Conservation (phyloP, 768 basidiomycete species). For the Panaeolus cyanescens region DNA sequence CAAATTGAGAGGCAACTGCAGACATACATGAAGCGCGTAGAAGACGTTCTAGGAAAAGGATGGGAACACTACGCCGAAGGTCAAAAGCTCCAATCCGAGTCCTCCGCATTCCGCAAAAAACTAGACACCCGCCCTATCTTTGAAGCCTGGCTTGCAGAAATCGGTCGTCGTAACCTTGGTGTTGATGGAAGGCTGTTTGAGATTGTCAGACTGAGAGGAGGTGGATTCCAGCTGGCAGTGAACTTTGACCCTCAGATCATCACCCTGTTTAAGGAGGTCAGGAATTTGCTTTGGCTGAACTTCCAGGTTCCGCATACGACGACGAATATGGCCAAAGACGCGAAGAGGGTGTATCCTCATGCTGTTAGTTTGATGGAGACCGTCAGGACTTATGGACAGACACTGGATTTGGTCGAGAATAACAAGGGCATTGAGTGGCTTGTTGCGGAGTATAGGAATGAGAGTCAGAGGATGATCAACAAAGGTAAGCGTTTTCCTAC, state of each 20-base stretch:
- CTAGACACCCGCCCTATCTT: constrained; percentile 93
- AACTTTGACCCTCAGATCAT: constrained; percentile 99
- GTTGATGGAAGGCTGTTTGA: constrained; percentile 93
- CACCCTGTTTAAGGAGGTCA: constrained; percentile 97
- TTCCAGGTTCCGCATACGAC: constrained; percentile 95
- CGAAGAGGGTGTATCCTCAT: constrained; percentile 97
- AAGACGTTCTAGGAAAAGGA: constrained; percentile 96
- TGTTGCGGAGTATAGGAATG: constrained; percentile 92
- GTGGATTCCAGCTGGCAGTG: constrained; percentile 84
- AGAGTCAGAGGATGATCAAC: constrained; percentile 90
- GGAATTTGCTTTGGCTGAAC: constrained; percentile 93
- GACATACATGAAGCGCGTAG: constrained; percentile 98
- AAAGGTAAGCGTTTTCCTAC: constrained; percentile 58
- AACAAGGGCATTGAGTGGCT: constrained; percentile 94
- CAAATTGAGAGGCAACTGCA: constrained; percentile 96
- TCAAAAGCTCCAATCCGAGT: constrained; percentile 93
- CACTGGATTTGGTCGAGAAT: constrained; percentile 84
- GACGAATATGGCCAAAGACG: constrained; percentile 97
- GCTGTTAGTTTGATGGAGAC: constrained; percentile 99
- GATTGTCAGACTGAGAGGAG: constrained; percentile 60
- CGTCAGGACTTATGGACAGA: constrained; percentile 97
- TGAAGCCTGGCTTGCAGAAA: constrained; percentile 96
- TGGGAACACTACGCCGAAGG: constrained; percentile 99
- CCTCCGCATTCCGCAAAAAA: constrained; percentile 90
- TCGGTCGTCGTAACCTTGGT: constrained; percentile 89